Conservation (phyloP, 768 basidiomycete species). For the Boletus rubroflammeus region DNA sequence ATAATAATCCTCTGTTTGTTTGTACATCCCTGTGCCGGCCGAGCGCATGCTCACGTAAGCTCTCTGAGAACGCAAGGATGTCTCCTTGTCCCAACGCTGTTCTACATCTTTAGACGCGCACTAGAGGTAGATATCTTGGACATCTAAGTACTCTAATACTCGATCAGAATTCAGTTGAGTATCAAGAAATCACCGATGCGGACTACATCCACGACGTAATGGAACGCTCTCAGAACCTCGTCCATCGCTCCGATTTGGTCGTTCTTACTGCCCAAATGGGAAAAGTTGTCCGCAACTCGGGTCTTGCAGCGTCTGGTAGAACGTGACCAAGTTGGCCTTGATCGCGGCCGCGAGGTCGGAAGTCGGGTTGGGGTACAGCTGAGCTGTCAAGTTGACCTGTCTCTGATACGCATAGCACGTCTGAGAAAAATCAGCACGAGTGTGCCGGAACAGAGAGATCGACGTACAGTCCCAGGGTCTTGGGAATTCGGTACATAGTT, state of each 20-base stretch:
- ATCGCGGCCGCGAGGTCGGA: constrained; percentile 20
- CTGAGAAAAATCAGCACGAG: constrained; percentile 8
- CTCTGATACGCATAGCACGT: constrained; percentile 18
- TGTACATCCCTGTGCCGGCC: constrained; percentile 12
- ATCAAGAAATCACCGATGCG: not conserved
- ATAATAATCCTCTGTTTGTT: constrained; percentile 24
- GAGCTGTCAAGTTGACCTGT: constrained; percentile 18
- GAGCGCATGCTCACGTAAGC: constrained; percentile 1
- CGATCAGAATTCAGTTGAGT: not conserved
- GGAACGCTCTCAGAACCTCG: not conserved
- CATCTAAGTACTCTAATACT: not conserved
- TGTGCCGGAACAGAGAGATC: not conserved
- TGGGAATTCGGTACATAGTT: constrained; percentile 15
- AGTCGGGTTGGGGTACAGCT: constrained; percentile 22
- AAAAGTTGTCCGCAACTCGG: constrained; percentile 13
- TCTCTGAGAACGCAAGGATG: no score
- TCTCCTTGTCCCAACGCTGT: not conserved
- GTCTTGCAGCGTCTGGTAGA: constrained; percentile 10
- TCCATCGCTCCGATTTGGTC: no score
- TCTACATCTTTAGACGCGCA: no score
- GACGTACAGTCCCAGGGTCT: constrained; percentile 15
- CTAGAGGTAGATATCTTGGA: no score
- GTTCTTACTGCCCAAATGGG: constrained; percentile 12
- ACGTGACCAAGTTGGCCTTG: constrained; percentile 18
- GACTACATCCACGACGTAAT: not conserved